A percentile compares a stretch with the other conserved stretches of the same genome.
Conservation (phyloP, 306 rosid species). For the Sicyos baderoa region DNA sequence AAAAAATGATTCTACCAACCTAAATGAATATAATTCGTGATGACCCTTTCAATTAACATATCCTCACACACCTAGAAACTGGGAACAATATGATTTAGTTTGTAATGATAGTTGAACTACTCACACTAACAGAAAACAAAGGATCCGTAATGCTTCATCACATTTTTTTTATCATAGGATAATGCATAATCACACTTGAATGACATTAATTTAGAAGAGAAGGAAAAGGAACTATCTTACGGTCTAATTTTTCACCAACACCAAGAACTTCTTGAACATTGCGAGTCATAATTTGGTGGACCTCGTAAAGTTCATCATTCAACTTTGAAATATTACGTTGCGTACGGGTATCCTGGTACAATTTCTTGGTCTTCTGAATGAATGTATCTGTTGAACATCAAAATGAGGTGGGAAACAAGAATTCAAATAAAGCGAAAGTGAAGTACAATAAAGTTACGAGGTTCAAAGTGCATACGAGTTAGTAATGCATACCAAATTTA, state of each 20-base stretch:
- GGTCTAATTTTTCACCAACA: slow-evolving; percentile 98
- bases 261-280: slow-evolving; percentile 99
- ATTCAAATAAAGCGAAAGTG: slow-evolving; percentile 22
- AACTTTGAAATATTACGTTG: slow-evolving; percentile 94
- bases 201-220: background rate
- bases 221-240: slow-evolving; percentile 42
- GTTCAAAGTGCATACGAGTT: background rate
- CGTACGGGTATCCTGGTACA: slow-evolving; percentile 94
- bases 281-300: slow-evolving; percentile 98
- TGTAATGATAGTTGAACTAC: background rate
- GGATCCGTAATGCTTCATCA: too few species aligned
- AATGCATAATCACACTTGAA: background rate
- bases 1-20: background rate
- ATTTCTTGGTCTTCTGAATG: slow-evolving; percentile 93
- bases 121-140: background rate
- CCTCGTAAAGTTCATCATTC: slow-evolving; percentile 97
- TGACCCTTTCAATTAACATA: background rate
- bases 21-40: background rate
- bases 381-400: slow-evolving; percentile 61
- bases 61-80: background rate
- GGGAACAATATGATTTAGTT: background rate
- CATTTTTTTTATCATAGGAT: too few species aligned
- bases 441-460: background rate
- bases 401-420: slow-evolving; percentile 8
- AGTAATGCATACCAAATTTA: slow-evolving; percentile 64